phyloP scores from a whole-genome alignment of 805 yeast genomes.

The Cyberlindnera veronae region DNA sequence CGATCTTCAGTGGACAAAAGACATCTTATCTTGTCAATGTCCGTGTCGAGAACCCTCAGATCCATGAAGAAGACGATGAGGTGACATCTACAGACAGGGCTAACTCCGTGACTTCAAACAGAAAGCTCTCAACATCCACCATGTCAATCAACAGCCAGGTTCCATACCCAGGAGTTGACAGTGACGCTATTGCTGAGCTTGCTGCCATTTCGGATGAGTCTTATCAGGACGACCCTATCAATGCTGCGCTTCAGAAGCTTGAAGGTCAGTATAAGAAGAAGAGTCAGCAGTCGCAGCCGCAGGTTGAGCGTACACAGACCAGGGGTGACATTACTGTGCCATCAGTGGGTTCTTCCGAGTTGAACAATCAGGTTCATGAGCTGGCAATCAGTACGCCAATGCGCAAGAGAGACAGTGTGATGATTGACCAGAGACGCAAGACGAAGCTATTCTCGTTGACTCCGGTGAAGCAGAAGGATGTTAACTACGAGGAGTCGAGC shows the following conservation, averaged over 20 bases:
- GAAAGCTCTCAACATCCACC: too few relatives aligned
- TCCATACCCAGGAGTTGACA: slow-evolving; percentile 45
- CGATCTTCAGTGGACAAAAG: slow-evolving; percentile 22
- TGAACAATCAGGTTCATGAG: slow-evolving; percentile 18
- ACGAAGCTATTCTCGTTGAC: slow-evolving; percentile 35
- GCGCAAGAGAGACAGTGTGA: slow-evolving; percentile 27
- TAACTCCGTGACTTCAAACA: too few relatives aligned
- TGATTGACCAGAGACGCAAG: slow-evolving; percentile 37
- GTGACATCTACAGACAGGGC: not conserved
- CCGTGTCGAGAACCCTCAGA: slow-evolving; percentile 7
- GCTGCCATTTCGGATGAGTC: slow-evolving; percentile 85
- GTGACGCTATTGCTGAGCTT: slow-evolving; percentile 65
- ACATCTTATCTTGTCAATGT: slow-evolving; percentile 17
- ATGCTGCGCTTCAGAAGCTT: slow-evolving; percentile 68
- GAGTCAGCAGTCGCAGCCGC: slow-evolving; percentile 1
- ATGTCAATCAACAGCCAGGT: too few relatives aligned
- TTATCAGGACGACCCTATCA: slow-evolving; percentile 63
- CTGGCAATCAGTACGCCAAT: slow-evolving; percentile 18
- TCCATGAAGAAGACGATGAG: not conserved
- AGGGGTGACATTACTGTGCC: slow-evolving; percentile 24
- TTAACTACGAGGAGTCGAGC: slow-evolving; percentile 21
- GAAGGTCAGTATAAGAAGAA: slow-evolving; percentile 55
- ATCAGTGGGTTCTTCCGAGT: too few relatives aligned
- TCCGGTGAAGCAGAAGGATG: slow-evolving; percentile 27
- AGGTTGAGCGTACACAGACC: too few relatives aligned